These are phyloP conservation scores for Candida vaughaniae DNA, from an alignment of 805 yeast genomes.

Conservation along the genomic window DNA sequence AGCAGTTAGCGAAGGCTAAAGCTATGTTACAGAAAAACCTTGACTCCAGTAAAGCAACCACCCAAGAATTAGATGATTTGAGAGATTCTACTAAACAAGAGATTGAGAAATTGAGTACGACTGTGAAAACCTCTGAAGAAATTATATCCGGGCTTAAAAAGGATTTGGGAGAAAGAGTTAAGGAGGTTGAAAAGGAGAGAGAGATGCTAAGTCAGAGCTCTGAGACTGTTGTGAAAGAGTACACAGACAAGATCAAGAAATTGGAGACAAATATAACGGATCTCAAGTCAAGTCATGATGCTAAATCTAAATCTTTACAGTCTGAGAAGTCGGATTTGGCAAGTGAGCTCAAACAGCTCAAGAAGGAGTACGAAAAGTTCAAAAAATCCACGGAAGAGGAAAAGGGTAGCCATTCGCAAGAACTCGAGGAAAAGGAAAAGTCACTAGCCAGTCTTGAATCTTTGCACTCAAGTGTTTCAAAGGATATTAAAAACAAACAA, in stretches of 20 bases:
- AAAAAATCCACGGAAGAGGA: conserved; percentile 5
- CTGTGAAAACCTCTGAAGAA: conserved; percentile 21
- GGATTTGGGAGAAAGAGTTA: conserved; percentile 34
- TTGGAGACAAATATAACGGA: conserved; percentile 36
- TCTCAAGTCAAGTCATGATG: conserved; percentile 15
- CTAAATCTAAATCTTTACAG: not conserved
- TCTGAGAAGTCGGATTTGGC: conserved; percentile 4
- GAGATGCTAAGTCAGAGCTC: conserved; percentile 47
- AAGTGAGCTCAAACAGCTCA: conserved; percentile 8
- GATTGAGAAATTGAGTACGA: conserved; percentile 15
- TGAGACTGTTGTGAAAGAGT: conserved; percentile 48
- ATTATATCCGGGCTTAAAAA: conserved; percentile 28
- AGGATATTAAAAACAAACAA: not conserved
- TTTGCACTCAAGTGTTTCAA: not conserved
- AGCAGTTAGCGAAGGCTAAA: conserved; percentile 1
- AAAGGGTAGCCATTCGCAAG: not conserved
- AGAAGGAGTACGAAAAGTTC: conserved; percentile 9
- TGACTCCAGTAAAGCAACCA: conserved; percentile 1
- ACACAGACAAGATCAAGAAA: conserved; percentile 42
- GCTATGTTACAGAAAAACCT: not conserved
- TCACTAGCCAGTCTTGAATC: not conserved
- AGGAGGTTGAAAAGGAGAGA: conserved; percentile 53
- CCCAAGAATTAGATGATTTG: not conserved
- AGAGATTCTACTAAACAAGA: conserved; percentile 17
- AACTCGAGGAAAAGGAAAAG: conserved; percentile 1